Base-by-base conservation (phyloP, 2,329 filamentous ascomycete genomes). In the Botryotinia convoluta region DNA sequence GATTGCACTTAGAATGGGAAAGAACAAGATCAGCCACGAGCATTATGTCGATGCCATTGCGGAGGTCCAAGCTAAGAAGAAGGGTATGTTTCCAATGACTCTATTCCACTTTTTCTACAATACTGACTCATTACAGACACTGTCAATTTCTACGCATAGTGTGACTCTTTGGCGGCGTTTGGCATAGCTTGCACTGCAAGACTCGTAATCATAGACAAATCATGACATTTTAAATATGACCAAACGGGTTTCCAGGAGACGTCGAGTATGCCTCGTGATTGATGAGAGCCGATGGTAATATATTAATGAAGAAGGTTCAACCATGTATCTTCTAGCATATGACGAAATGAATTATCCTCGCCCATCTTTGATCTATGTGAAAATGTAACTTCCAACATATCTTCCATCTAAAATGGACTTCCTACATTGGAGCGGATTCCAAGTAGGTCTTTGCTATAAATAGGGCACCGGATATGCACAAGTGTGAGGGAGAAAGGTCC, bases 1-100 rank as follows among this genome's bases (percentile, higher is more conserved):
- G 96, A 99, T 99, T 84, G 96, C 96, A 42, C 86, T 99, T 81
- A 90, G 96, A 78, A 94, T 92, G 83, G 96, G 96, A 75, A 95
- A 97, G 87, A 94, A 92, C 84, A 98, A 98, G 88, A 96, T 99
- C 81, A 93, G 92, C 74, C 96, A 99, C 82, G 96, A 99, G 86
- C 94, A 99, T 84, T 99, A 98, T 81, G 96, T 99, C 69, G 96
- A 99, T 86, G 96, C 96, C 75, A 98, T 99, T 83, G 89, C 94
- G 54, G 96, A 99, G 84, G 96, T 99, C 79, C 94, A 95, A 83
- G 91, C 92, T 97, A 97, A 89, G 94, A 97, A 82, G 88, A 79
- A 79, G 73, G 77, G 74, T 74, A 76, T 62, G 74, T 73, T 72
- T 18, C 20, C 26, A n/a, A 32, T 29, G 51, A 16, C 14, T 32